A percentile compares a stretch with the other conserved stretches of the same genome.
phyloP scores from a whole-genome alignment of 352 stramenopile species.

The Globisporangium nodosum region DNA sequence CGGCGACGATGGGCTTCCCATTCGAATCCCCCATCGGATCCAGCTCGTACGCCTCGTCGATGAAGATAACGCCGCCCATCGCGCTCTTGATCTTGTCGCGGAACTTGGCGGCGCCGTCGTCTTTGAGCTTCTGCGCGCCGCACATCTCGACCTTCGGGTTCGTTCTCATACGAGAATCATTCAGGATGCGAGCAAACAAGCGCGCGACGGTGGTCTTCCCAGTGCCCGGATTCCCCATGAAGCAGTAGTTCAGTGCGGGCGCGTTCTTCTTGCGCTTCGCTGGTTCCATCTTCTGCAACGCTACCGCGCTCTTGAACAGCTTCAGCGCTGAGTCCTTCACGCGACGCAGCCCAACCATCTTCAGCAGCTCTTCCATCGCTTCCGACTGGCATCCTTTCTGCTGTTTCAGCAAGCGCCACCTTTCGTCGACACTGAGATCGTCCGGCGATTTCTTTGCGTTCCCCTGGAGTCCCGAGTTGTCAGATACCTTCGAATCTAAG shows the following conservation, averaged over 20 bases:
- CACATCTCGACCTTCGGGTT: conserved; percentile 35
- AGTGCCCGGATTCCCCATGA: conserved; percentile 65
- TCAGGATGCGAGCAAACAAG: conserved; percentile 77
- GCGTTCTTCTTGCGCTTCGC: conserved; percentile 67
- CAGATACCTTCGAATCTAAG: not conserved
- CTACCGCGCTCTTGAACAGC: conserved; percentile 72
- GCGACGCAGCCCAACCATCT: conserved; percentile 73
- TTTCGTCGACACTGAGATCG: conserved; percentile 23
- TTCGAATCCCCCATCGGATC: conserved; percentile 75
- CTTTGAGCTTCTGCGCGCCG: conserved; percentile 68
- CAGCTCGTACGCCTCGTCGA: conserved; percentile 91
- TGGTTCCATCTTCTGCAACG: conserved; percentile 42
- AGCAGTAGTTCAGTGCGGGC: conserved; percentile 69
- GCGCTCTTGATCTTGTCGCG: conserved; percentile 64
- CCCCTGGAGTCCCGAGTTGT: not conserved
- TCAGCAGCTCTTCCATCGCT: conserved; percentile 79
- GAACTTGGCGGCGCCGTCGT: conserved; percentile 62
- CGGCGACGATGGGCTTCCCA: conserved; percentile 82
- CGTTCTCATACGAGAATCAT: conserved; percentile 60
- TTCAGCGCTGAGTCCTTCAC: conserved; percentile 75
- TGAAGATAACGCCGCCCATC: conserved; percentile 87
- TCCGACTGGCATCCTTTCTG: conserved; percentile 40
- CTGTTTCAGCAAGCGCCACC: conserved; percentile 59
- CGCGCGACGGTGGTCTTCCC: conserved; percentile 80
- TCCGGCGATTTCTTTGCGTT: not conserved